Percentiles rank a stretch among this genome's conserved stretches.
Evolutionary conservation across 805 yeast genomes (phyloP).

Genomic region (Nakazawaea populi): DNA sequence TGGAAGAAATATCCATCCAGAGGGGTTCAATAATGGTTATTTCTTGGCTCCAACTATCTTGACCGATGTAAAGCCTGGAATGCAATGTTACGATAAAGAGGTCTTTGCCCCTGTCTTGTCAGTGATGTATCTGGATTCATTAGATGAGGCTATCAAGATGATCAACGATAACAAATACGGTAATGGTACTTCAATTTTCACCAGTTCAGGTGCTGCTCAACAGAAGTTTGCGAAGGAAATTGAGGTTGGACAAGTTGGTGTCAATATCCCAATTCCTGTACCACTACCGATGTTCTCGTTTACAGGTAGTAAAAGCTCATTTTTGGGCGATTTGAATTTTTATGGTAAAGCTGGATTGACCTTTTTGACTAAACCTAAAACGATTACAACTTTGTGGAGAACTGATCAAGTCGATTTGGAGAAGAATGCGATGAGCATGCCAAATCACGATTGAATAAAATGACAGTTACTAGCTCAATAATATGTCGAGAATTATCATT

Average conservation of each 20-base stretch:
- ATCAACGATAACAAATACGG: constrained; percentile 57
- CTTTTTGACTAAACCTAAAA: constrained; percentile 70
- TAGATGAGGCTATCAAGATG: constrained; percentile 63
- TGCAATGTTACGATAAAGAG: constrained; percentile 69
- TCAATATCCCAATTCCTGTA: constrained; percentile 76
- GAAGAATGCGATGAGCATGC: constrained; percentile 60
- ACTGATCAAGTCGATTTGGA: constrained; percentile 41
- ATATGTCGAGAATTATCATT: too few relatives aligned
- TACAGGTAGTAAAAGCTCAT: constrained; percentile 71
- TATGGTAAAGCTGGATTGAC: constrained; percentile 73
- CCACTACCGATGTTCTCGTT: constrained; percentile 79
- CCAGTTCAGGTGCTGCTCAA: constrained; percentile 63
- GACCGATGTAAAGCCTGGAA: constrained; percentile 56
- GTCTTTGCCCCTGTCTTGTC: constrained; percentile 73
- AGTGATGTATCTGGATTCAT: constrained; percentile 53
- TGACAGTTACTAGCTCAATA: too few relatives aligned
- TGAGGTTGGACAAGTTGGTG: constrained; percentile 73
- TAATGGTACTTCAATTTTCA: constrained; percentile 67
- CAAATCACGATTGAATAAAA: constrained; percentile 36
- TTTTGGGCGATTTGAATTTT: constrained; percentile 74
- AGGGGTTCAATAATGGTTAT: constrained; percentile 46
- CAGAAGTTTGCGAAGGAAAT: constrained; percentile 63
- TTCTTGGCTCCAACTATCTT: constrained; percentile 69
- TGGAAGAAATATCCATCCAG: constrained; percentile 47
- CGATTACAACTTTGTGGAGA: constrained; percentile 66